Evolutionary conservation across 2,329 filamentous ascomycete species (phyloP), one percentile per base, ranked within the genome.

Genomic region (Venturia pyrina): DNA sequence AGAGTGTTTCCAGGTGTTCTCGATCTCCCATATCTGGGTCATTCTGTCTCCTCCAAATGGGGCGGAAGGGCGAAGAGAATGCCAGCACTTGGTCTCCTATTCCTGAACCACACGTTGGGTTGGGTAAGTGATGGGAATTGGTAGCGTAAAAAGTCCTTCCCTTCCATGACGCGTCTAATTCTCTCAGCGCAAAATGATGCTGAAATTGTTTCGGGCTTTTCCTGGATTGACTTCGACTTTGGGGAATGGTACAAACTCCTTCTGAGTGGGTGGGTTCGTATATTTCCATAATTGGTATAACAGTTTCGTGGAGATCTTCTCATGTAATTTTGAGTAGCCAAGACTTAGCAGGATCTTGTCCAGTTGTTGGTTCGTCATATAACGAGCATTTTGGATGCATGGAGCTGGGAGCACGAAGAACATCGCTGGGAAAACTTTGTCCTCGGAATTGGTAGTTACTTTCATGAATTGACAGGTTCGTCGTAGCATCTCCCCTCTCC

Each of bases 381-480:
- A 99, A 63, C 95, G 85, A 19, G 93, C 97, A 74, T 99, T 99
- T 28, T 85, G 83, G 62, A 98, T 82, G 72, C 95, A 99, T 24
- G 93, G 89, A 41, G 90, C 86, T 1, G 95, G 95, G 1, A 99
- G 79, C 11, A 99, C 95, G 40, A 99, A 79, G 75, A 99, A 99
- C 10, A 99, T 78, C 53, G 84, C 86, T 0, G 90, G 90, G 60
- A 89, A 84, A 15, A 66, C 24, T 60, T 37, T 28, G 15, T 59
- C 32, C 28, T 48, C 21, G 28, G 43, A 13, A 34, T 65, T 11
- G n/a, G 69, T 65, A 34, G 66, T 63, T 17, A 70, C 67, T 21
- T 75, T 83, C 57, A 96, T 78, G 72, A 96, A 96, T 24, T 84
- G 77, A 17, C 88, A 81, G 43, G 89, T 92, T 50, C 90, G 85